Evolutionary conservation across 2,329 filamentous ascomycete genomes (phyloP).

Genomic region (Cercospora sp.): DNA sequence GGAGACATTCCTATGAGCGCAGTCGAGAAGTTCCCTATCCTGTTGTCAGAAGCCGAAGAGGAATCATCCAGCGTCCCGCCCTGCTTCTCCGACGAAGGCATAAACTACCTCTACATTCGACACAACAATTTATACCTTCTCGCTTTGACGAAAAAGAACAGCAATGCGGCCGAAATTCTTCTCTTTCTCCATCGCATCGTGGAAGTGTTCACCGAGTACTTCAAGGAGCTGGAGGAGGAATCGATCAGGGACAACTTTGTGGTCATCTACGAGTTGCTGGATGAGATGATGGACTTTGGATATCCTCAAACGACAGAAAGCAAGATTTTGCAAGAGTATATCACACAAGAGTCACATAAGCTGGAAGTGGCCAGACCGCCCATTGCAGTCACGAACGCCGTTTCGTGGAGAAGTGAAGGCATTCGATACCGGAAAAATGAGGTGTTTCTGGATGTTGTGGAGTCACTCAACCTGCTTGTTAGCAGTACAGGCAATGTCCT

Average conservation of each 20-base stretch:
- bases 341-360: conserved; percentile 98
- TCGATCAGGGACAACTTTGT: conserved; percentile 99
- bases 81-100: conserved; percentile 97
- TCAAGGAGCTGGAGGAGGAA: conserved; percentile 98
- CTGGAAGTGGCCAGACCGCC: conserved; percentile 93
- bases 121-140: conserved; percentile 99
- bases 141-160: conserved; percentile 96
- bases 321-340: conserved; percentile 95
- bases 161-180: conserved; percentile 96
- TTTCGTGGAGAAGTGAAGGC: conserved; percentile 96
- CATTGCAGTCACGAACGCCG: conserved; percentile 96
- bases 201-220: conserved; percentile 99
- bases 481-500: conserved; percentile 93
- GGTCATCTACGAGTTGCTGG: conserved; percentile 95
- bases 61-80: conserved; percentile 96
- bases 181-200: conserved; percentile 98
- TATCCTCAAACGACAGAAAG: conserved; percentile 97
- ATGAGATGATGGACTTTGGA: conserved; percentile 99
- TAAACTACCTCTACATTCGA: conserved; percentile 99
- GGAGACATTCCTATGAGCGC: conserved; percentile 99
- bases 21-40: conserved; percentile 94
- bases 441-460: conserved; percentile 96
- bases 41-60: conserved; percentile 97
- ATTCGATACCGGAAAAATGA: conserved; percentile 99
- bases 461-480: conserved; percentile 93